These are phyloP conservation scores for Penicillium chermesinum DNA, from an alignment of 495 filamentous ascomycete species.

Conservation along the genomic window DNA sequence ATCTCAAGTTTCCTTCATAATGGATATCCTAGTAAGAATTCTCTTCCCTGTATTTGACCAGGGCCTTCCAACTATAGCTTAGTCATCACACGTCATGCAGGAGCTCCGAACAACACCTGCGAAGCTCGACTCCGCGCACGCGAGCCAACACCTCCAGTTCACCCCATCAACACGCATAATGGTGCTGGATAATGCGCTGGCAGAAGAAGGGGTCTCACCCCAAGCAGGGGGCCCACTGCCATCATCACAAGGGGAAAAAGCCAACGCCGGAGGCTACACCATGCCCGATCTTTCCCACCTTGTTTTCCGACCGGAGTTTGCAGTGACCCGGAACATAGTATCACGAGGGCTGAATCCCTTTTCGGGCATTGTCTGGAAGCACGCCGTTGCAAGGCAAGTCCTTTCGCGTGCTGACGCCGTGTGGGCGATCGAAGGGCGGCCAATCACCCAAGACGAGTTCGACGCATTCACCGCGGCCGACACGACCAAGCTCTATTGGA, in stretches of 20 bases:
- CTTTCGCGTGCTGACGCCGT: slow-evolving; percentile 14
- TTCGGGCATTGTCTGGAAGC: background rate
- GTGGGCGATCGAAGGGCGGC: slow-evolving; percentile 20
- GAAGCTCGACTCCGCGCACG: background rate
- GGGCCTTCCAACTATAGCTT: background rate
- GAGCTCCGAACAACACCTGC: background rate
- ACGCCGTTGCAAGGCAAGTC: background rate
- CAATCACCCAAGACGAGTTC: slow-evolving; percentile 32
- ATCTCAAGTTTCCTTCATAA: no score
- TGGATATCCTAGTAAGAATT: no score
- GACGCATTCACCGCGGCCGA: slow-evolving; percentile 26
- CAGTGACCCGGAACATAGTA: background rate
- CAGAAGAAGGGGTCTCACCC: slow-evolving; percentile 9
- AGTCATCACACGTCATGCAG: background rate
- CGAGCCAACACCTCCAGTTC: background rate
- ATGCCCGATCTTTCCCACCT: background rate
- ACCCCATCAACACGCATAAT: slow-evolving; percentile 9
- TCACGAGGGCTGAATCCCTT: background rate
- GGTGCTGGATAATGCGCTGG: slow-evolving; percentile 22
- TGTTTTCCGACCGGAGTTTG: background rate
- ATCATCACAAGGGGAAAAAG: slow-evolving; percentile 8
- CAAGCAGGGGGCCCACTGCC: slow-evolving; percentile 4
- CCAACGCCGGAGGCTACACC: slow-evolving; percentile 4
- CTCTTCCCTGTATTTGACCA: no score
- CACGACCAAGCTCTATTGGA: slow-evolving; percentile 19